phyloP scores from a whole-genome alignment of 106 monocot genomes.

The Acorus gramineus region DNA sequence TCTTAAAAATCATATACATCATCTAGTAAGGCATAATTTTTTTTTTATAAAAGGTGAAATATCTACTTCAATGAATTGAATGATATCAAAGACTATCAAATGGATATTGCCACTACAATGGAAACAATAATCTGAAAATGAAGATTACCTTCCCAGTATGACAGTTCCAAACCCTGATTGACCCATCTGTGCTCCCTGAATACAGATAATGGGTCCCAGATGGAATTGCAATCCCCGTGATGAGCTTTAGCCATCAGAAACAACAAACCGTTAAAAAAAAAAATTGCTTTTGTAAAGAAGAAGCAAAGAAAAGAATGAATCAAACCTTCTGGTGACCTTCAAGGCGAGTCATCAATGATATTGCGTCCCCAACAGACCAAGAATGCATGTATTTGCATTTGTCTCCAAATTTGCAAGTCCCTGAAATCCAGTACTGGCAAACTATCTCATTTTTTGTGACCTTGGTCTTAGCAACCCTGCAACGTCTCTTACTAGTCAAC shows the following conservation, averaged over 20 bases:
- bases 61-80: too few relatives aligned
- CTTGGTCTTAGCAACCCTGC: too few relatives aligned
- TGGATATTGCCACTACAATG: too few relatives aligned
- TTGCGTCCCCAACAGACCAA: slow-evolving; percentile 49
- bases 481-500: too few relatives aligned
- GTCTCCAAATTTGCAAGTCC: slow-evolving; percentile 61
- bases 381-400: slow-evolving; percentile 52
- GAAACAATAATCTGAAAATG: background rate
- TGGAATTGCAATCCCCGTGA: slow-evolving; percentile 79
- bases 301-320: background rate
- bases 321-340: slow-evolving; percentile 78
- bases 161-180: slow-evolving; percentile 85
- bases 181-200: slow-evolving; percentile 77
- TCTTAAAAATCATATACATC: background rate
- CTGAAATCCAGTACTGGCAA: slow-evolving; percentile 32
- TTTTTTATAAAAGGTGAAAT: too few relatives aligned
- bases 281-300: background rate
- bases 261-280: too few relatives aligned
- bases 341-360: slow-evolving; percentile 48
- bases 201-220: slow-evolving; percentile 84
- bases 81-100: too few relatives aligned
- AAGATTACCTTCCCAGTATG: slow-evolving; percentile 70
- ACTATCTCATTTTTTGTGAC: too few relatives aligned
- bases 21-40: background rate
- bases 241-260: too few relatives aligned